A percentile compares a stretch with the other conserved stretches of the same genome.
These are phyloP conservation scores for Gardenia jasminoides DNA, from an alignment of 257 asterid genomes.

Conservation along the genomic window DNA sequence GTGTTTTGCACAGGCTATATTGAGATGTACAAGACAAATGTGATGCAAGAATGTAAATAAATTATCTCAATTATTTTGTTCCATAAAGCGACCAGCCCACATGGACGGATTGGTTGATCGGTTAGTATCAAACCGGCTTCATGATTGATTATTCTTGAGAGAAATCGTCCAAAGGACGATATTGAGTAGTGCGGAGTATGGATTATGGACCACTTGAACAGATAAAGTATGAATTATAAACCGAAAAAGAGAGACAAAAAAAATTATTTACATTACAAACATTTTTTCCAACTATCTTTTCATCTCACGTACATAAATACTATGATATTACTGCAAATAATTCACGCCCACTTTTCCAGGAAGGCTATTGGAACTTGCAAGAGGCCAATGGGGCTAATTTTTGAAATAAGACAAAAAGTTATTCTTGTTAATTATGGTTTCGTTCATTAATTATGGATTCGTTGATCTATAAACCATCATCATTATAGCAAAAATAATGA, in stretches of 20 bases:
- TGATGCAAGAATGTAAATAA: background rate
- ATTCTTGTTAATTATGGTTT: background rate
- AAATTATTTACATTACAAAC: no score
- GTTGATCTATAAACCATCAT: background rate
- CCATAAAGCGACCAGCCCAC: constrained; percentile 23
- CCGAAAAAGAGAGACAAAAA: no score
- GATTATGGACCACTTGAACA: constrained; percentile 9
- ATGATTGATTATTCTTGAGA: background rate
- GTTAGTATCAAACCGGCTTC: constrained; percentile 3
- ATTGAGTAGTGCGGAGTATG: background rate
- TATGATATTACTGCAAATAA: no score
- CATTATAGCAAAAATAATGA: background rate
- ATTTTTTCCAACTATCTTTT: no score
- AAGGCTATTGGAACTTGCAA: background rate
- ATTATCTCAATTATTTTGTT: constrained; percentile 19
- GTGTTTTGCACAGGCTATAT: background rate
- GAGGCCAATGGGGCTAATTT: background rate
- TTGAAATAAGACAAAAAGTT: background rate
- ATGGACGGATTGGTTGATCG: constrained; percentile 8
- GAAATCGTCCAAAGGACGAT: constrained; percentile 3
- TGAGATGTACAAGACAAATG: background rate
- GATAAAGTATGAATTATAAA: background rate
- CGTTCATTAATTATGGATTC: no score
- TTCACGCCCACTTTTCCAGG: background rate
- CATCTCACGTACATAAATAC: no score